Evolutionary conservation across 371 early-diverging fungal genomes (phyloP).

Genomic region (Mortierella sp.): DNA sequence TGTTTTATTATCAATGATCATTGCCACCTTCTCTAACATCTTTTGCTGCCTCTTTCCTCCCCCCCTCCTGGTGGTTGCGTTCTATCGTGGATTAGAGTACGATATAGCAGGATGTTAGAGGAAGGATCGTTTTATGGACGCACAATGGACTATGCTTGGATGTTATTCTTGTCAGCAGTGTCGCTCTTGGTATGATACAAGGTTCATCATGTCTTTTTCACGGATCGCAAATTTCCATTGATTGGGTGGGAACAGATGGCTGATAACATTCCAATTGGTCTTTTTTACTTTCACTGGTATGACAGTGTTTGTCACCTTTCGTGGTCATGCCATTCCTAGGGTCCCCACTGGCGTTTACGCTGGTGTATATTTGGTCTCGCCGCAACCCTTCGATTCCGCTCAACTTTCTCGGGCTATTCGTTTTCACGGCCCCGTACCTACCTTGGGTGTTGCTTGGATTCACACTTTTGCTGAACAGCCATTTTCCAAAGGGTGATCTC

Average conservation of each 20-base stretch:
- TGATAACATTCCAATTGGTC: too few species aligned
- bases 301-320: constrained; percentile 75
- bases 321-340: constrained; percentile 85
- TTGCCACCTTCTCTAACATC: too few species aligned
- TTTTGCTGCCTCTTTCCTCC: too few species aligned
- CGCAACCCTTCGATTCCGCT: constrained; percentile 88
- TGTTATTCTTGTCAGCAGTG: constrained; percentile 74
- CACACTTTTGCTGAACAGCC: constrained; percentile 75
- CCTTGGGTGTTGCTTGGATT: constrained; percentile 93
- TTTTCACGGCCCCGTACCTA: constrained; percentile 91
- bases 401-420: constrained; percentile 89
- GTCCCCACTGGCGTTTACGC: constrained; percentile 83
- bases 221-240: too few species aligned
- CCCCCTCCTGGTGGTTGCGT: not conserved
- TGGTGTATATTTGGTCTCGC: constrained; percentile 97
- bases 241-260: too few species aligned
- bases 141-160: constrained; percentile 92
- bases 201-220: too few species aligned
- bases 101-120: constrained; percentile 93
- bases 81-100: constrained; percentile 63
- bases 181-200: constrained; percentile 64
- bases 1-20: too few species aligned
- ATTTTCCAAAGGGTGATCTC: constrained; percentile 84
- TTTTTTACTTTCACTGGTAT: too few species aligned
- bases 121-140: constrained; percentile 91